Percentiles rank a stretch among this genome's conserved stretches.
Evolutionary conservation across 208 protist species (phyloP).

Genomic region (Crithidia brevicula): DNA sequence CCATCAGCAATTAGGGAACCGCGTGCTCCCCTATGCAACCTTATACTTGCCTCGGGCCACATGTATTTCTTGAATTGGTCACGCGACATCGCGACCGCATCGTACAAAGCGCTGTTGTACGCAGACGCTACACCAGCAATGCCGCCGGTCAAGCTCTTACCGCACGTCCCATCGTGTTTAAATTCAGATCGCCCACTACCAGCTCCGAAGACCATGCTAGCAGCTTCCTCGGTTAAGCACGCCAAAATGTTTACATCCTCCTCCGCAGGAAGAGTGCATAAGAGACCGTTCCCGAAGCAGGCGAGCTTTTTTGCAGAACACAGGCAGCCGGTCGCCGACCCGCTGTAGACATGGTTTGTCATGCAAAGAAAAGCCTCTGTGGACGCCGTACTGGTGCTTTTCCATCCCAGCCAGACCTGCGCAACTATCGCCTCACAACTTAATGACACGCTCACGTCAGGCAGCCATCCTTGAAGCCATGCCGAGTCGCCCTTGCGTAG

Average conservation of each 20-base stretch:
- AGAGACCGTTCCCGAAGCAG: slow-evolving; percentile 27
- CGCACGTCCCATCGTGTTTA: background rate
- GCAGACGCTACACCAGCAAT: background rate
- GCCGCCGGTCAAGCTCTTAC: background rate
- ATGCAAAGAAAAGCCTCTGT: slow-evolving; percentile 1
- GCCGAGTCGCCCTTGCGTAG: background rate
- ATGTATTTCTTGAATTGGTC: background rate
- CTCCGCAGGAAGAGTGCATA: slow-evolving; percentile 5
- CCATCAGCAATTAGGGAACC: background rate
- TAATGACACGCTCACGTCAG: slow-evolving; percentile 14
- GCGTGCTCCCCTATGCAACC: no score
- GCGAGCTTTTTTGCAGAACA: background rate
- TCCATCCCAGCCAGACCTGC: slow-evolving; percentile 26
- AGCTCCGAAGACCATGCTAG: background rate
- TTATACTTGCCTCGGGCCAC: background rate
- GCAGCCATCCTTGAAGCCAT: slow-evolving; percentile 13
- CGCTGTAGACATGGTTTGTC: background rate
- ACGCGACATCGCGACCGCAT: slow-evolving; percentile 1
- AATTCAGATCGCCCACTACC: no score
- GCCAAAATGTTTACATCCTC: background rate
- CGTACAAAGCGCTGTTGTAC: background rate
- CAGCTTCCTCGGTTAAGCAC: background rate
- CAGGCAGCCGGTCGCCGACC: background rate
- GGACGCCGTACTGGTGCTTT: background rate
- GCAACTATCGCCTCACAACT: background rate